These are phyloP conservation scores for Staphylotrichum longicolle DNA, from an alignment of 495 filamentous ascomycete species.

Conservation along the genomic window DNA sequence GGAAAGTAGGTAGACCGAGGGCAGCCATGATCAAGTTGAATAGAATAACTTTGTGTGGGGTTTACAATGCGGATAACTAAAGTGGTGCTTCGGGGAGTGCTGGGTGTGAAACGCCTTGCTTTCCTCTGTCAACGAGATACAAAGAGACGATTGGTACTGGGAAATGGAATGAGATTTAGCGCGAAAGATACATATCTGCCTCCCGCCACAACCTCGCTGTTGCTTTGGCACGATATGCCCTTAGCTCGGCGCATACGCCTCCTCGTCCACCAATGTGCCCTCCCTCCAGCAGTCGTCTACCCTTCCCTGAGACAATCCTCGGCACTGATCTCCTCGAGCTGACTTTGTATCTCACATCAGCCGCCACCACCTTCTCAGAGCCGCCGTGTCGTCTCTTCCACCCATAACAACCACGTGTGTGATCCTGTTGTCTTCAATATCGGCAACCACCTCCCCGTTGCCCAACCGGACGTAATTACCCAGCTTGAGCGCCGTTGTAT, in stretches of 20 bases:
- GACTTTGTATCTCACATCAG: slow-evolving; percentile 44
- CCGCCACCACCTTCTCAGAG: slow-evolving; percentile 37
- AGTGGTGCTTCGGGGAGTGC: too few species aligned
- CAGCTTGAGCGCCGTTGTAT: slow-evolving; percentile 30
- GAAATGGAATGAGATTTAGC: not conserved
- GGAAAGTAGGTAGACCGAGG: slow-evolving; percentile 61
- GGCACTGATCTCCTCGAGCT: slow-evolving; percentile 55
- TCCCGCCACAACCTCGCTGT: not conserved
- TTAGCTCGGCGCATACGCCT: slow-evolving; percentile 47
- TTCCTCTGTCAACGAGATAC: too few species aligned
- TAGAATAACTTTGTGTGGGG: not conserved
- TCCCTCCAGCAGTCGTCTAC: slow-evolving; percentile 76
- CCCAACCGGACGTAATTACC: slow-evolving; percentile 61
- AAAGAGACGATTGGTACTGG: too few species aligned
- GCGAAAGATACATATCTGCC: not conserved
- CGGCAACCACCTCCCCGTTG: slow-evolving; percentile 52
- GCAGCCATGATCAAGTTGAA: not conserved
- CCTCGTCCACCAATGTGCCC: slow-evolving; percentile 80
- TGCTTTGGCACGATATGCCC: not conserved
- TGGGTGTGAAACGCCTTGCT: too few species aligned
- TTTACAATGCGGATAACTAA: not conserved
- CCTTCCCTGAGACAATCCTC: slow-evolving; percentile 64
- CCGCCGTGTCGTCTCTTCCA: slow-evolving; percentile 25
- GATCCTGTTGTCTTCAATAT: slow-evolving; percentile 47
- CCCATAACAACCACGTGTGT: slow-evolving; percentile 66